These are phyloP conservation scores for Suhomyces coccinellae DNA, from an alignment of 1,139 yeast genomes.

Conservation along the genomic window DNA sequence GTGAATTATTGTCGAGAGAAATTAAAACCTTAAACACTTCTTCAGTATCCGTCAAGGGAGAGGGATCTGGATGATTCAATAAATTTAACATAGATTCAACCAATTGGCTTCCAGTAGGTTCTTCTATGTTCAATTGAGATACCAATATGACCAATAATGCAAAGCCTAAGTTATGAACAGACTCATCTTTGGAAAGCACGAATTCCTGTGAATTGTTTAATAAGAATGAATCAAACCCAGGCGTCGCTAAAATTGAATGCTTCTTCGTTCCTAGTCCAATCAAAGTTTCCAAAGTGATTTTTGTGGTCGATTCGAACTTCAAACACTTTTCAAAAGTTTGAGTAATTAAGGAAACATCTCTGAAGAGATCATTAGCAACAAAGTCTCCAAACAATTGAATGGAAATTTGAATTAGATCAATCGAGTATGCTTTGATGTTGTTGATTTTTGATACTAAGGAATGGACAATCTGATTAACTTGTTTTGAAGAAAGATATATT, in stretches of 20 bases:
- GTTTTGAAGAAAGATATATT: conserved; percentile 4
- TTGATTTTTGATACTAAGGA: conserved; percentile 33
- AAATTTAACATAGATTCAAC: conserved; percentile 11
- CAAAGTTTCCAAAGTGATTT: conserved; percentile 34
- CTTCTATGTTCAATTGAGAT: conserved; percentile 2
- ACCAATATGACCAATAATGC: conserved; percentile 22
- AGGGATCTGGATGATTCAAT: conserved; percentile 11
- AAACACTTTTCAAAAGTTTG: conserved; percentile 21
- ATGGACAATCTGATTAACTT: conserved; percentile 19
- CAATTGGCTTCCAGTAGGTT: conserved; percentile 1
- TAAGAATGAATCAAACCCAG: conserved; percentile 23
- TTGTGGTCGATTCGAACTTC: conserved; percentile 37
- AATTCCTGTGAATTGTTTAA: conserved; percentile 21
- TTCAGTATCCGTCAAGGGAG: conserved; percentile 2
- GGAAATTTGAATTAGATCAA: conserved; percentile 53
- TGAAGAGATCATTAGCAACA: conserved; percentile 8
- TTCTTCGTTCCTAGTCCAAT: conserved; percentile 26
- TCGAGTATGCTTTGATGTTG: conserved; percentile 41
- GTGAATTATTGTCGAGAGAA: not conserved
- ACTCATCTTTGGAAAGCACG: conserved; percentile 29
- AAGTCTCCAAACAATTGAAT: conserved; percentile 26
- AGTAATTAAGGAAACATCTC: not conserved
- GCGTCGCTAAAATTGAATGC: conserved; percentile 31
- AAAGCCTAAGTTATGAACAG: conserved; percentile 27
- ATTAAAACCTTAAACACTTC: conserved; percentile 11